Base-by-base conservation (phyloP, 768 basidiomycete species). In the Coprinopsis marcescibilis region DNA sequence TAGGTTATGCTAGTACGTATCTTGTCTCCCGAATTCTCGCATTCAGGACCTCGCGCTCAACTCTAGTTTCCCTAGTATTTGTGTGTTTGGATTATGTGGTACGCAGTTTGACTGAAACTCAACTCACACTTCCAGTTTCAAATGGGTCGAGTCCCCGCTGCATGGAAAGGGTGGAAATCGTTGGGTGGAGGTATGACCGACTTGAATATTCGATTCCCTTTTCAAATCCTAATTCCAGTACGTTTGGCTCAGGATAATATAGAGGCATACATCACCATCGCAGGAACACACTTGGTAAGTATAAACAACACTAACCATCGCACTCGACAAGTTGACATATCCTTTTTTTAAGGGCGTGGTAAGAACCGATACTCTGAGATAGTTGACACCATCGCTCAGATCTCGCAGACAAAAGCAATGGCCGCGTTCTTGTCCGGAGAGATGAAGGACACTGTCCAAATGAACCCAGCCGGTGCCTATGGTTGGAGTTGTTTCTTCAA, bases 371-470 rank as follows among this genome's bases (percentile, higher is more conserved):
- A 11, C 39, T 43, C 15, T n/a, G 21, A 42, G 23, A n/a, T 11
- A 17, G 2, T 17, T 19, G 21, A 12, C 3, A 12, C 13, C 2
- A 4, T 21, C 29, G 2, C 8, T 13, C 30, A 21, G 7, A 11
- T 34, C 10, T 25, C 33, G 4, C 42, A 89, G 89, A 76, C 89
- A 1, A 99, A 97, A 68, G 88, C 94, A 0, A 93, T 97, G 89
- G 66, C 93, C 0, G 94, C 96, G 0, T 90, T 97, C 61, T 69
- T 97, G 32, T 92, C 89, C 0, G 95, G 95, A 10, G 95, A 98
- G 65, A 96, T 97, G 77, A 85, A 85, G 60, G 90, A 95, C 54
- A 94, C 91, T 0, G 89, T 91, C 3, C 81, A 89, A 58, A 74
- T 93, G 67, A 81, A 85, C 58, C 85, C 85, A 12, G 86, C 83